These are phyloP conservation scores for Botryotinia narcissicola DNA, from an alignment of 2,329 filamentous ascomycete species.

Conservation along the genomic window DNA sequence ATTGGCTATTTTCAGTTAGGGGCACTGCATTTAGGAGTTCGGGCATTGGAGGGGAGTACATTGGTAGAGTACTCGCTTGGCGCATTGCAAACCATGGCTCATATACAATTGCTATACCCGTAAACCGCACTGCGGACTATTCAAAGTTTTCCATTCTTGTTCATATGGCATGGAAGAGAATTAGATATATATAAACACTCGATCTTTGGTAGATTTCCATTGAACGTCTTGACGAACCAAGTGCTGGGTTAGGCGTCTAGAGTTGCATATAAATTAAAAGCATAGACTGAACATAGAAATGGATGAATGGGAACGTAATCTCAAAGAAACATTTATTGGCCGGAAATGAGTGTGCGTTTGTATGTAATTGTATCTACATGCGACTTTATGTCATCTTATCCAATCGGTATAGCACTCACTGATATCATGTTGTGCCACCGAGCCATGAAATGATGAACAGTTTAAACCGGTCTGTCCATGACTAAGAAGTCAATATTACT, in stretches of 20 bases:
- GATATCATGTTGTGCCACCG: not conserved
- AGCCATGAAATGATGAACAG: not conserved
- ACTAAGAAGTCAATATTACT: not conserved
- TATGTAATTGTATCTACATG: not conserved
- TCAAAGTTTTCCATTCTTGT: conserved; percentile 12
- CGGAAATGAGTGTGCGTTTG: not conserved
- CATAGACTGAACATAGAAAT: conserved; percentile 10
- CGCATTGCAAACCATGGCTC: conserved; percentile 14
- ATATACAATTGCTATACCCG: conserved; percentile 19
- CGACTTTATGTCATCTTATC: not conserved
- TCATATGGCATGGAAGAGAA: conserved; percentile 12
- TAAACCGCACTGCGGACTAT: conserved; percentile 18
- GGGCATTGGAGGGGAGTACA: conserved; percentile 15
- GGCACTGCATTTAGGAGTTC: conserved; percentile 12
- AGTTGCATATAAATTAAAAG: conserved; percentile 12
- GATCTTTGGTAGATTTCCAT: conserved; percentile 19
- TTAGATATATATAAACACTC: conserved; percentile 12
- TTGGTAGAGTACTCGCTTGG: conserved; percentile 16
- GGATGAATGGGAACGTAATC: not conserved
- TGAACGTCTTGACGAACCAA: conserved; percentile 19
- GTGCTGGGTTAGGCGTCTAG: conserved; percentile 18
- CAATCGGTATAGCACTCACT: not conserved
- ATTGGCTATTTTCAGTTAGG: conserved; percentile 12
- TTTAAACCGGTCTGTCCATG: not conserved
- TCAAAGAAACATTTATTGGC: not conserved